Base-by-base conservation (phyloP, 108 stramenopile species). In the Chaetoceros muelleri region DNA sequence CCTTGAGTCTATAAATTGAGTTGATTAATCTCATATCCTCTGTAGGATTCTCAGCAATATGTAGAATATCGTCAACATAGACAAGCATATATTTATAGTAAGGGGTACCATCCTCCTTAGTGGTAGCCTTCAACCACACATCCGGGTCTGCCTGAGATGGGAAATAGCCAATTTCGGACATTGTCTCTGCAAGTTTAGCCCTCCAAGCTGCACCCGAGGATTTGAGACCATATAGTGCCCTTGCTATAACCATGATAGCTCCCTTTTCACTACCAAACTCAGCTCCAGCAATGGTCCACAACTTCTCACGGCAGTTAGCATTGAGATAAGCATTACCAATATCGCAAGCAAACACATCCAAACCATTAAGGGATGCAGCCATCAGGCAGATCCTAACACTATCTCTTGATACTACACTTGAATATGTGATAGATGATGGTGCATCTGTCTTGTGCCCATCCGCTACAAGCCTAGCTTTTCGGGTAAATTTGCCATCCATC, bases 261-360 rank as follows among this genome's bases (percentile, higher is more conserved):
- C 69, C 63, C 2, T 58, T 23, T 3, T 2, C 20, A 2, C 25
- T 1, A 17, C 72, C 72, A 30, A 63, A 73, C 56, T 73, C 67
- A 0, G 44, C 2, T 2, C 71, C 71, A 25, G 71, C 66, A 1
- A 28, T 21, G 49, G 47, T 60, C 56, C 57, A 72, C 0, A 67
- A 34, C 25, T 63, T 67, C 28, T 72, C 66, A 0, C 66, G 30
- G 51, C 66, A 71, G 19, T 27, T 46, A 0, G 74, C 70, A 25
- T 71, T 71, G 1, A 75, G 52, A 55, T 71, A 71, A n/a, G 74
- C 70, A 28, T 75, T 70, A 28, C 65, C 53, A 0, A 75, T 61
- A 52, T 75, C 70, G 10, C 46, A 46, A 3, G 67, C 30, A 25
- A 52, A 26, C 13, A 72, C 31, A 27, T 76, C 67, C 22, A 76